Conservation (phyloP, 164 flowering plant genomes). For the Santalum album region DNA sequence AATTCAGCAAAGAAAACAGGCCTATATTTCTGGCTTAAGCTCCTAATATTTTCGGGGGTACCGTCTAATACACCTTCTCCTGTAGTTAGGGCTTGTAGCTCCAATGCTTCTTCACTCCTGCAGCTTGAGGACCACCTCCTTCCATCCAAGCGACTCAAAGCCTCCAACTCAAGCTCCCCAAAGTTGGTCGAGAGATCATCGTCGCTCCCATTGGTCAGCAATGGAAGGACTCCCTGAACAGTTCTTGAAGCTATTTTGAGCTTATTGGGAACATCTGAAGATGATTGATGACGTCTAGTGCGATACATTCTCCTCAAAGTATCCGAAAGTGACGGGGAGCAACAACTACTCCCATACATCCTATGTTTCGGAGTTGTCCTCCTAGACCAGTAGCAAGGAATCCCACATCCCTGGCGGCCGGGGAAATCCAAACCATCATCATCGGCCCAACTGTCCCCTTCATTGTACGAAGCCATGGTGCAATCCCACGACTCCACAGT, state of each 20-base stretch:
- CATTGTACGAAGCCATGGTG: slow-evolving; percentile 50
- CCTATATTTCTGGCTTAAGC: slow-evolving; percentile 82
- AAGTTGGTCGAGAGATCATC: slow-evolving; percentile 81
- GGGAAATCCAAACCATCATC: slow-evolving; percentile 62
- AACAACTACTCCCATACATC: slow-evolving; percentile 49
- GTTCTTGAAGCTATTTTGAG: slow-evolving; percentile 31
- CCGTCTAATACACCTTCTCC: slow-evolving; percentile 43
- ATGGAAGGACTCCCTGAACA: slow-evolving; percentile 49
- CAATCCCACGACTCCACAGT: slow-evolving; percentile 77
- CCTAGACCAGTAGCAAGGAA: slow-evolving; percentile 88
- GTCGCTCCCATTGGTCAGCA: slow-evolving; percentile 51
- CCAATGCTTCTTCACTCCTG: slow-evolving; percentile 68
- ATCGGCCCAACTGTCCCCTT: slow-evolving; percentile 52
- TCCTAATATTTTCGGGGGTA: slow-evolving; percentile 41
- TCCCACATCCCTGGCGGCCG: slow-evolving; percentile 79
- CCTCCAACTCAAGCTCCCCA: slow-evolving; percentile 94
- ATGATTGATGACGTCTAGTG: slow-evolving; percentile 23
- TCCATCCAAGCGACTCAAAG: slow-evolving; percentile 86
- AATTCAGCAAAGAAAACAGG: slow-evolving; percentile 79
- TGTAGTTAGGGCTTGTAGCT: slow-evolving; percentile 34
- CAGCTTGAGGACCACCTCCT: slow-evolving; percentile 85
- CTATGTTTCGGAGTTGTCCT: slow-evolving; percentile 55
- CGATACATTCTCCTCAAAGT: slow-evolving; percentile 52
- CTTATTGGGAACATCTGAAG: slow-evolving; percentile 23
- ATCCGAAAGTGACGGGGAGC: slow-evolving; percentile 87